Percentiles rank a stretch among this genome's conserved stretches.
Evolutionary conservation across 129 eudicot genomes (phyloP).

Genomic region (Flaveria linearis): DNA sequence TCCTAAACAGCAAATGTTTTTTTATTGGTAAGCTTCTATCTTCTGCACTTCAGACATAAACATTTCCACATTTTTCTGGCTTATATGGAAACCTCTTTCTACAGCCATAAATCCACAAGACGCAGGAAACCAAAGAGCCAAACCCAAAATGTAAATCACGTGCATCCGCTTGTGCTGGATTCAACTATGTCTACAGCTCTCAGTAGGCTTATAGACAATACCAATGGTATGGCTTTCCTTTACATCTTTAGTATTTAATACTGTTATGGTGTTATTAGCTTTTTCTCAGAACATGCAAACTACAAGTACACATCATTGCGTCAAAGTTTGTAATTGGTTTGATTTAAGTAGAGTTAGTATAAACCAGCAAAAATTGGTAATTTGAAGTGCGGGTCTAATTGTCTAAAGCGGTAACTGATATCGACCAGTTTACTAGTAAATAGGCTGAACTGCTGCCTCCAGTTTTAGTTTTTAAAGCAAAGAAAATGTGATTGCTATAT

Average conservation of each 20-base stretch:
- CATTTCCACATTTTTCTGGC: not conserved
- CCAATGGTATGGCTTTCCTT: constrained; percentile 52
- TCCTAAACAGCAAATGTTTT: constrained; percentile 67
- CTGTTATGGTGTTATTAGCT: not conserved
- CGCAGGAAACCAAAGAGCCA: constrained; percentile 52
- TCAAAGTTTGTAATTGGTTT: constrained; percentile 10
- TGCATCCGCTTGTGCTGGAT: constrained; percentile 63
- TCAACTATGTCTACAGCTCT: constrained; percentile 50
- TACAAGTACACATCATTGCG: not conserved
- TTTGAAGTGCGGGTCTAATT: not conserved
- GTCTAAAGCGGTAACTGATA: not conserved
- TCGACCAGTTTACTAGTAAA: not conserved
- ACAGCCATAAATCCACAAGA: constrained; percentile 58
- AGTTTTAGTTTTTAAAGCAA: not conserved
- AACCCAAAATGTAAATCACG: constrained; percentile 56
- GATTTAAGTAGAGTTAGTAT: not conserved
- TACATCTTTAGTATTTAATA: not conserved
- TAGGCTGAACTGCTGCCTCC: not conserved
- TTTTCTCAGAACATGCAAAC: not conserved
- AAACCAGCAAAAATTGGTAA: not conserved
- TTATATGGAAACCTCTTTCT: constrained; percentile 23
- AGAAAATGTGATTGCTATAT: too few species aligned
- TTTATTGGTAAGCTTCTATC: constrained; percentile 56
- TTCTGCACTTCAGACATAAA: constrained; percentile 8
- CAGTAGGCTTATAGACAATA: constrained; percentile 50